Evolutionary conservation across 2,329 filamentous ascomycete species (phyloP).

Genomic region (Emmonsiellopsis sp.): DNA sequence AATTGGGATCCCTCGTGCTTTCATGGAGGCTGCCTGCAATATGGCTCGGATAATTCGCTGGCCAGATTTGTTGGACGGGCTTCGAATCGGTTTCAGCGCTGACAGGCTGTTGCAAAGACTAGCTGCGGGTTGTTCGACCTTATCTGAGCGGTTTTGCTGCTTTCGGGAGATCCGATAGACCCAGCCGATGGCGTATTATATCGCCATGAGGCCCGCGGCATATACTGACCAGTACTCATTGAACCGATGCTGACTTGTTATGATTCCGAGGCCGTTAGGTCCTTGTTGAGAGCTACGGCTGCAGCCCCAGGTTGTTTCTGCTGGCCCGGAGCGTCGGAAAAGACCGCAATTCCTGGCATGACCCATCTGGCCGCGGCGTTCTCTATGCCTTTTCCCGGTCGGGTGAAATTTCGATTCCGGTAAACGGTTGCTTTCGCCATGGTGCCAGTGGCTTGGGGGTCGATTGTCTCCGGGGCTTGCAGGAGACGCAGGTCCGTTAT

Average conservation of each 20-base stretch:
- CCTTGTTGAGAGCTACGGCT: neutral
- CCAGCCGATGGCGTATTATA: neutral
- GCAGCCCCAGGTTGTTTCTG: neutral
- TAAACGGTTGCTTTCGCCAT: neutral
- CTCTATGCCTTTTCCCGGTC: neutral
- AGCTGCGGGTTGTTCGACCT: neutral
- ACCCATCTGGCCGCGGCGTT: neutral
- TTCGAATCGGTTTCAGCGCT: constrained; percentile 1
- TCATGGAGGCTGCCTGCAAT: constrained; percentile 8
- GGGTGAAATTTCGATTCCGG: neutral
- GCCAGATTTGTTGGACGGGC: constrained; percentile 12
- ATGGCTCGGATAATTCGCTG: constrained; percentile 15
- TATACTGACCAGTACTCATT: neutral
- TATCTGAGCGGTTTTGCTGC: neutral
- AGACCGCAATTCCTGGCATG: neutral
- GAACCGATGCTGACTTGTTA: neutral
- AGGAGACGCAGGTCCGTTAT: neutral
- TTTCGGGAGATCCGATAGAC: neutral
- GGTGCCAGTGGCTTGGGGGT: neutral
- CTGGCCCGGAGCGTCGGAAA: neutral
- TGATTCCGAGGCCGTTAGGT: neutral
- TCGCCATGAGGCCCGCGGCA: neutral
- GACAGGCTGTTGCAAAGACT: neutral
- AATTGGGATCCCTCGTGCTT: constrained; percentile 7
- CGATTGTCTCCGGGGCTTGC: neutral